A percentile compares a stretch with the other conserved stretches of the same genome.
phyloP scores from a whole-genome alignment of 208 protist genomes.

The Acanthamoeba castellanii region DNA sequence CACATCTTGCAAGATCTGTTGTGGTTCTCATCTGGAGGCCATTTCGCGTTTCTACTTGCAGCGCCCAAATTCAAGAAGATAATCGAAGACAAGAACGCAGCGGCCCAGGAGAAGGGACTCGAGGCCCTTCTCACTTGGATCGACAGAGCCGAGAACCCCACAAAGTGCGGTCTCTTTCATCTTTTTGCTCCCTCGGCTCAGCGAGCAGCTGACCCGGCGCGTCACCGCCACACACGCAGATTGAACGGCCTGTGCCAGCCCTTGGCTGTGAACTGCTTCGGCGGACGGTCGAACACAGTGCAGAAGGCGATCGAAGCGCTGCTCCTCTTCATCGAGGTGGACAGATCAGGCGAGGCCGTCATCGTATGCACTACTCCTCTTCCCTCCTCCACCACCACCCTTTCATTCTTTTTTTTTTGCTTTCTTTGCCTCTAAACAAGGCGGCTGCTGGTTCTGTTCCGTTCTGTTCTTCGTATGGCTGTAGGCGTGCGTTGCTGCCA shows the following conservation, averaged over 20 bases:
- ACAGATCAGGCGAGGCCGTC: constrained; percentile 60
- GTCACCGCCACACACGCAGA: too few relatives aligned
- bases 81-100: constrained; percentile 71
- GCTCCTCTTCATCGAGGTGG: constrained; percentile 69
- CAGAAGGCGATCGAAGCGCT: constrained; percentile 71
- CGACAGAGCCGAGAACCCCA: constrained; percentile 73
- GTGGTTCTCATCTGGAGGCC: neutral
- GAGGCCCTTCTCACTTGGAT: constrained; percentile 70
- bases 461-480: too few relatives aligned
- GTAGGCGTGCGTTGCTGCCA: too few relatives aligned
- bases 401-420: neutral
- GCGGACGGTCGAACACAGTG: constrained; percentile 44
- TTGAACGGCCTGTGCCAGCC: constrained; percentile 26
- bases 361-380: neutral
- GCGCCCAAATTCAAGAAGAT: constrained; percentile 76
- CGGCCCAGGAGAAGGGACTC: constrained; percentile 73
- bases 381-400: neutral
- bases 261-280: constrained; percentile 59
- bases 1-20: neutral
- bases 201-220: neutral
- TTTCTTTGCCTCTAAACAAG: too few relatives aligned
- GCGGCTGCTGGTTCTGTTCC: too few relatives aligned
- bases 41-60: constrained; percentile 15
- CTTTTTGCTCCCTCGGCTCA: too few relatives aligned
- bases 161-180: neutral